A percentile compares a stretch with the other conserved stretches of the same genome.
Evolutionary conservation across 225 moss, liverwort and hornwort genomes (phyloP).

Genomic region (Pleurozium schreberi): DNA sequence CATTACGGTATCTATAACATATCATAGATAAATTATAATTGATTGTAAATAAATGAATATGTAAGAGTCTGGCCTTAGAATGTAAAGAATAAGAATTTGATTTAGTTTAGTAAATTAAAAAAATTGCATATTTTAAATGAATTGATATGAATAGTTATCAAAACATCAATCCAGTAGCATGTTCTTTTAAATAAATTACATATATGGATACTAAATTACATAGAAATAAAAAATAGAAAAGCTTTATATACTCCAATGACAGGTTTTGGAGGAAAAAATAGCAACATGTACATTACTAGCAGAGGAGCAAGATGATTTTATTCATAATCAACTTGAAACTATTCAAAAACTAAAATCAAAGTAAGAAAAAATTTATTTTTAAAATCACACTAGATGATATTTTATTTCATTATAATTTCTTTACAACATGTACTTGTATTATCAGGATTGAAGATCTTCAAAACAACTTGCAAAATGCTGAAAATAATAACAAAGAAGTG

Average conservation of each 20-base stretch:
- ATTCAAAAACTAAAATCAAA: slow-evolving; percentile 11
- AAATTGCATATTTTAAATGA: background rate
- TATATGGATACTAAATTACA: background rate
- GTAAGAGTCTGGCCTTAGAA: rapidly evolving
- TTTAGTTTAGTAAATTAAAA: no score
- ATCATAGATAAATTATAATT: background rate
- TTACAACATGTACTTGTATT: background rate
- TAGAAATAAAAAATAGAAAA: background rate
- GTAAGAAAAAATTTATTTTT: background rate
- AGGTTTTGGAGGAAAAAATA: slow-evolving; percentile 18
- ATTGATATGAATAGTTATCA: background rate
- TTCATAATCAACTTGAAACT: slow-evolving; percentile 17
- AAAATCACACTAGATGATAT: rapidly evolving
- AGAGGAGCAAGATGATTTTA: slow-evolving; percentile 17
- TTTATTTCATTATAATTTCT: background rate
- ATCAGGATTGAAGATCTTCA: slow-evolving; percentile 14
- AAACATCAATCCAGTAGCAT: background rate
- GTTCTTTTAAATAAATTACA: background rate
- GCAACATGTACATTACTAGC: slow-evolving; percentile 15
- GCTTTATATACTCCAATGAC: background rate
- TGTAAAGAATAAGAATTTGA: background rate
- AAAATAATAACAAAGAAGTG: slow-evolving; percentile 19
- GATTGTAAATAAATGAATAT: background rate
- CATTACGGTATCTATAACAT: background rate
- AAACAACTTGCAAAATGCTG: background rate